These are phyloP conservation scores for Musa beccarii DNA, from an alignment of 176 grass and related monocot genomes.

Conservation along the genomic window DNA sequence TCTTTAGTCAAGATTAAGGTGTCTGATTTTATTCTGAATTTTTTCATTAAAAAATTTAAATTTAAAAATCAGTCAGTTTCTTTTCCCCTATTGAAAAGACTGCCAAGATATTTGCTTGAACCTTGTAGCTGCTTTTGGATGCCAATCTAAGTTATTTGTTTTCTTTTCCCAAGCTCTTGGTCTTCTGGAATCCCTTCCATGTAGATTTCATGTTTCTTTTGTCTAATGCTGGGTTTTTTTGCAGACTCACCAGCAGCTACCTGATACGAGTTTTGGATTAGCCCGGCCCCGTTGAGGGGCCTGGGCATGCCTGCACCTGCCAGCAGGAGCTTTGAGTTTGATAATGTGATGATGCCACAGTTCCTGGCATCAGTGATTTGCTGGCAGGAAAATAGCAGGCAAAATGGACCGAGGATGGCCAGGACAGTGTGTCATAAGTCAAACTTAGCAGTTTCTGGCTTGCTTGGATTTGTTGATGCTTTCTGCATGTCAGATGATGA, in stretches of 20 bases:
- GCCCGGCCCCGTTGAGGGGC: constrained; percentile 86
- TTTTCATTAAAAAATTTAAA: too few relatives aligned
- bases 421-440: neutral
- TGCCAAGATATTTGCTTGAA: too few relatives aligned
- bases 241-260: constrained; percentile 60
- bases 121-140: too few relatives aligned
- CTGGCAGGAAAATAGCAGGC: constrained; percentile 54
- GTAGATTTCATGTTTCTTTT: neutral
- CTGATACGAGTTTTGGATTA: constrained; percentile 72
- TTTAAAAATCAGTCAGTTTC: too few relatives aligned
- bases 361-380: constrained; percentile 10
- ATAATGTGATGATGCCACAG: neutral
- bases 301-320: constrained; percentile 82
- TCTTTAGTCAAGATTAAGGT: too few relatives aligned
- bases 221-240: neutral
- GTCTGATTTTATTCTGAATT: too few relatives aligned
- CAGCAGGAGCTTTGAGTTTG: constrained; percentile 11
- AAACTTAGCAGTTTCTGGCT: neutral
- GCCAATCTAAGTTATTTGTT: neutral
- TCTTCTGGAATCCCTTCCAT: constrained; percentile 2
- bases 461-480: neutral
- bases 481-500: neutral
- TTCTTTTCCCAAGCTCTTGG: neutral
- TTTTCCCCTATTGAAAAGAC: too few relatives aligned
- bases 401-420: constrained; percentile 26